A percentile compares a stretch with the other conserved stretches of the same genome.
These are phyloP conservation scores for Scytalidium lignicola DNA, from an alignment of 2,329 filamentous ascomycete species.

Conservation along the genomic window DNA sequence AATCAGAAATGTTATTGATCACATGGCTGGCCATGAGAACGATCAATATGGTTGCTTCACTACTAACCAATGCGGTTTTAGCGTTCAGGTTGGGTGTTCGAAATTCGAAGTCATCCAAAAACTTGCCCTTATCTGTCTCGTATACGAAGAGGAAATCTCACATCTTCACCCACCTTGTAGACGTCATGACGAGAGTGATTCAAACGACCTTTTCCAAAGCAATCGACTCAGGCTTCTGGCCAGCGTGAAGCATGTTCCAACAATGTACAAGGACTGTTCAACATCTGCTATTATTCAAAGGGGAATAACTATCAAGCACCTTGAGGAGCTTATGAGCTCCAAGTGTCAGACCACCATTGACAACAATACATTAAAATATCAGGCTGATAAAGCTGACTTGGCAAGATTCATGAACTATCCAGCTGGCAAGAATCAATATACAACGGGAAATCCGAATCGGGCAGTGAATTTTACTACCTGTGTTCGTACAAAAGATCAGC, in stretches of 20 bases:
- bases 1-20: slow-evolving; percentile 10
- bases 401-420: slow-evolving; percentile 12
- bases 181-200: slow-evolving; percentile 10
- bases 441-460: slow-evolving; percentile 7
- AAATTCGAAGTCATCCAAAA: slow-evolving; percentile 12
- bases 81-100: slow-evolving; percentile 20
- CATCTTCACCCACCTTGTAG: slow-evolving; percentile 17
- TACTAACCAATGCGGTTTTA: slow-evolving; percentile 21
- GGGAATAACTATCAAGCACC: background rate
- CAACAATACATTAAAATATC: background rate
- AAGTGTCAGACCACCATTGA: background rate
- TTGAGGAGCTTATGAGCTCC: background rate
- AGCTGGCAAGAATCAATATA: background rate
- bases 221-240: slow-evolving; percentile 14
- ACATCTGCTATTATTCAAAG: background rate
- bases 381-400: background rate
- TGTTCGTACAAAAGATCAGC: slow-evolving; percentile 1
- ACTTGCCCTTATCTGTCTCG: slow-evolving; percentile 16
- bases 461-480: slow-evolving; percentile 15
- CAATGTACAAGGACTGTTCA: background rate
- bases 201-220: slow-evolving; percentile 10
- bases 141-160: slow-evolving; percentile 23
- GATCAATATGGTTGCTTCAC: slow-evolving; percentile 14
- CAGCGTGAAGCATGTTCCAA: background rate
- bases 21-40: slow-evolving; percentile 3